Conservation (phyloP, 495 filamentous ascomycete genomes). For the Neurospora sublineolata region DNA sequence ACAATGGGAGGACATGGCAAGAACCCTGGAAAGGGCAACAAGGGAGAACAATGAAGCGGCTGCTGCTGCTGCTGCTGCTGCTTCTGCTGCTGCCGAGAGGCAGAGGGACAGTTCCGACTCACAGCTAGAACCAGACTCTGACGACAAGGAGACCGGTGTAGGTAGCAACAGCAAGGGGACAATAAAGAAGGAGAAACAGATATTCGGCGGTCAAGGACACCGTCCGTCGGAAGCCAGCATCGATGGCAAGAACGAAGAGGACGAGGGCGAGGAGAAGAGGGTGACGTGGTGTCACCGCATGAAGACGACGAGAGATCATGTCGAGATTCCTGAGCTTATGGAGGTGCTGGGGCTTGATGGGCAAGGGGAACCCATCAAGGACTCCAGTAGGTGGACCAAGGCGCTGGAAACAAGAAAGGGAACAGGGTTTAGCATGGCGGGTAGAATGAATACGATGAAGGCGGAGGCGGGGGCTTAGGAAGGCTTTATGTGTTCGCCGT, state of each 20-base stretch:
- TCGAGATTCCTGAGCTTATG: constrained; percentile 53
- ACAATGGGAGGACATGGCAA: constrained; percentile 11
- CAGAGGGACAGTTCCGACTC: not conserved
- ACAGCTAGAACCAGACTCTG: not conserved
- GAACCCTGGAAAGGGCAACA: constrained; percentile 9
- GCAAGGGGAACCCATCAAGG: constrained; percentile 22
- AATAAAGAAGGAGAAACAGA: not conserved
- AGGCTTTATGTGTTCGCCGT: not conserved
- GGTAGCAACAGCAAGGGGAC: not conserved
- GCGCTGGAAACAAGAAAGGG: constrained; percentile 35
- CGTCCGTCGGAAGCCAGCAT: constrained; percentile 12
- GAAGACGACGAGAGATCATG: constrained; percentile 67
- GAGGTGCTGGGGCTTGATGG: constrained; percentile 49
- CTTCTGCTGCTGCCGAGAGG: not conserved
- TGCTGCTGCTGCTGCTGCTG: not conserved
- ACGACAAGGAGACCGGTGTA: not conserved
- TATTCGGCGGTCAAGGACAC: not conserved
- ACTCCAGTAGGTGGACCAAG: constrained; percentile 31
- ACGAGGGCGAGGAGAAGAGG: constrained; percentile 35
- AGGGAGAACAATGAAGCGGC: constrained; percentile 5
- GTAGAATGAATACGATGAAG: constrained; percentile 29
- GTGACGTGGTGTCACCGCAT: constrained; percentile 80
- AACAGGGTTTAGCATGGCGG: constrained; percentile 30
- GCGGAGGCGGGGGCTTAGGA: not conserved
- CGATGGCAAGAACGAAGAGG: constrained; percentile 15